Conservation (phyloP, 768 basidiomycete species). For the Suillus hirtellus region DNA sequence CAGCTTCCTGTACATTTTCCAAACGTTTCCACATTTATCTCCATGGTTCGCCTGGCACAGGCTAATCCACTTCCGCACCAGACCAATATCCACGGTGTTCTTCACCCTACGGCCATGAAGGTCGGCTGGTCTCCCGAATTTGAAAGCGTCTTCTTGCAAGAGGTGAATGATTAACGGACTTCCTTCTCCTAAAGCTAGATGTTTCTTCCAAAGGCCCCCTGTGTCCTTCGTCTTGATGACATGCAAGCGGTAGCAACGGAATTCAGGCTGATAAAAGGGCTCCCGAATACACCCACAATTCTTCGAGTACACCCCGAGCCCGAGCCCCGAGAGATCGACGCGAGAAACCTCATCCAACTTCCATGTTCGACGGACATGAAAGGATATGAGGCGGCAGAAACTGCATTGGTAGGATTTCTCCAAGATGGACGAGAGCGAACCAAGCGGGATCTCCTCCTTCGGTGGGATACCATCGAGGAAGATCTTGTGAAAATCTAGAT, state of each 20-base stretch:
- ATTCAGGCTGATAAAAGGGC: neutral
- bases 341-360: neutral
- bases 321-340: neutral
- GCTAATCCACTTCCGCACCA: neutral
- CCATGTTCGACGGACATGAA: slow-evolving; percentile 8
- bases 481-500: slow-evolving; percentile 6
- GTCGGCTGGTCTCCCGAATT: slow-evolving; percentile 7
- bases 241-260: slow-evolving; percentile 4
- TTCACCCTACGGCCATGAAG: slow-evolving; percentile 12
- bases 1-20: slow-evolving; percentile 1
- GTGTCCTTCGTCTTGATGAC: neutral
- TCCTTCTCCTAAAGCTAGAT: neutral
- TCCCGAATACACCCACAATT: neutral
- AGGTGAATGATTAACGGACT: slow-evolving; percentile 5
- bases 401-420: neutral
- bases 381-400: slow-evolving; percentile 5
- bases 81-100: neutral
- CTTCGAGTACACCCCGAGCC: neutral
- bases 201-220: neutral
- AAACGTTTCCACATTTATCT: slow-evolving; percentile 8
- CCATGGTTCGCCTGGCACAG: neutral
- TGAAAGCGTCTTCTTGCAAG: slow-evolving; percentile 9
- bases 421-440: neutral
- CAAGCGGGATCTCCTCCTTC: neutral
- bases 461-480: slow-evolving; percentile 4